Conservation (phyloP, 768 basidiomycete genomes). For the Calocera viscosa region DNA sequence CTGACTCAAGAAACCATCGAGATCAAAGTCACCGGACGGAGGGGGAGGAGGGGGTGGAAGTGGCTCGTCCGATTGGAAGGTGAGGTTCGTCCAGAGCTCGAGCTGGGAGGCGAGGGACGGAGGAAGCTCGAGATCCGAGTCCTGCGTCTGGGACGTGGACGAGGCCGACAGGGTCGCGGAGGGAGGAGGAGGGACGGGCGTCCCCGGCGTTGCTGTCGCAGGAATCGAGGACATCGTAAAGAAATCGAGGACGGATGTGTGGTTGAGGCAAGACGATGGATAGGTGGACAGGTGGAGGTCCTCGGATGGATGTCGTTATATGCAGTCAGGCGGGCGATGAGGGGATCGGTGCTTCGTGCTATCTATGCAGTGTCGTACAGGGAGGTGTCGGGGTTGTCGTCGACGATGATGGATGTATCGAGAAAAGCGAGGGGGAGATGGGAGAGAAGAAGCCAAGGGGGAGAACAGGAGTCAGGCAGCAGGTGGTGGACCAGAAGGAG, state of each 20-base stretch:
- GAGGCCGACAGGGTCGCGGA: not conserved
- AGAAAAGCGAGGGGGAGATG: not conserved
- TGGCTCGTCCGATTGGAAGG: slow-evolving; percentile 65
- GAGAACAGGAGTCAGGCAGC: not conserved
- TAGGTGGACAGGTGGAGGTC: not conserved
- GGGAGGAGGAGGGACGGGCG: not conserved
- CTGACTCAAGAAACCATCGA: slow-evolving; percentile 4
- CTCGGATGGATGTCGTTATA: not conserved
- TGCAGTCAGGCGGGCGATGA: not conserved
- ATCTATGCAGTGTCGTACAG: not conserved
- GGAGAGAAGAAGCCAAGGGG: not conserved
- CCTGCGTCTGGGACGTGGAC: not conserved
- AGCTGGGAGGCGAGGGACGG: slow-evolving; percentile 50
- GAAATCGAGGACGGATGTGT: not conserved
- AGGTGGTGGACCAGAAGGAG: not conserved
- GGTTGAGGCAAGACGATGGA: not conserved
- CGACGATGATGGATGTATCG: not conserved
- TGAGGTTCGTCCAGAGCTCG: slow-evolving; percentile 71
- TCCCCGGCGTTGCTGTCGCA: not conserved
- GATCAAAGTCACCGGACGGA: slow-evolving; percentile 6
- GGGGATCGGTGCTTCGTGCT: not conserved
- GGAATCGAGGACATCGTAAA: not conserved
- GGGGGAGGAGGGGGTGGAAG: slow-evolving; percentile 20
- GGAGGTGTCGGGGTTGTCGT: not conserved
- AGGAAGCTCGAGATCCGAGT: not conserved